Evolutionary conservation across 73 alveolate genomes (phyloP).

Genomic region (Diophrys sp.): DNA sequence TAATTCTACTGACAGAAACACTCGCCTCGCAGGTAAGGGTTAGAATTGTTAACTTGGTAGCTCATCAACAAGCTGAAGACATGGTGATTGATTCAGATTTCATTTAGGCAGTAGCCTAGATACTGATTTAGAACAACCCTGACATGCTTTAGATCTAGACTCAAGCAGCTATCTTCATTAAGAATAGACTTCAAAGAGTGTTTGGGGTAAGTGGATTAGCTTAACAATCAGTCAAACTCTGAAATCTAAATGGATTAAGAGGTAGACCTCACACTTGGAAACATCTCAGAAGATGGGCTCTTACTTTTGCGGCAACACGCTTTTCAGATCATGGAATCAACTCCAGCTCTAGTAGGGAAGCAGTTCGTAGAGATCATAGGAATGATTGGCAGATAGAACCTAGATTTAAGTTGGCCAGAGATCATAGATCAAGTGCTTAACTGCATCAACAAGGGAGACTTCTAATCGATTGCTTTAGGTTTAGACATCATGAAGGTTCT

Average conservation of each 20-base stretch:
- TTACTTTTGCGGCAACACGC: background rate
- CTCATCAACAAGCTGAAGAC: background rate
- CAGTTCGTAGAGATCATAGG: constrained; percentile 24
- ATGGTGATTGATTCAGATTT: background rate
- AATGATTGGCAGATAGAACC: constrained; percentile 26
- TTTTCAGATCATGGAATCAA: background rate
- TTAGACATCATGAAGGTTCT: constrained; percentile 33
- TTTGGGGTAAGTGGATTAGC: constrained; percentile 25
- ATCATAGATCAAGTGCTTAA: constrained; percentile 13
- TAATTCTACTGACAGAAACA: background rate
- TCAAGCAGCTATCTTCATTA: constrained; percentile 24
- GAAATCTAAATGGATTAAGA: background rate
- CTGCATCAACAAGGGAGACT: background rate
- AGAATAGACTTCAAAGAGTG: constrained; percentile 21
- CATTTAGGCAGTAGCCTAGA: background rate
- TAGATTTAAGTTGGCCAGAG: constrained; percentile 22
- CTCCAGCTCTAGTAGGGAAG: background rate
- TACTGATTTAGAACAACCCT: background rate
- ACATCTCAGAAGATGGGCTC: background rate
- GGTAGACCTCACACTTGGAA: background rate
- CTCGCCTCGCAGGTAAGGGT: background rate
- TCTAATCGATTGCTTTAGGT: constrained; percentile 5
- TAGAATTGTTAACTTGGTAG: background rate
- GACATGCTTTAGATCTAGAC: too few relatives aligned
- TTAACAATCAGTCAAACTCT: background rate